Evolutionary conservation across 75 land plant genomes (phyloP).

Genomic region (Adiantum capillusveneris): DNA sequence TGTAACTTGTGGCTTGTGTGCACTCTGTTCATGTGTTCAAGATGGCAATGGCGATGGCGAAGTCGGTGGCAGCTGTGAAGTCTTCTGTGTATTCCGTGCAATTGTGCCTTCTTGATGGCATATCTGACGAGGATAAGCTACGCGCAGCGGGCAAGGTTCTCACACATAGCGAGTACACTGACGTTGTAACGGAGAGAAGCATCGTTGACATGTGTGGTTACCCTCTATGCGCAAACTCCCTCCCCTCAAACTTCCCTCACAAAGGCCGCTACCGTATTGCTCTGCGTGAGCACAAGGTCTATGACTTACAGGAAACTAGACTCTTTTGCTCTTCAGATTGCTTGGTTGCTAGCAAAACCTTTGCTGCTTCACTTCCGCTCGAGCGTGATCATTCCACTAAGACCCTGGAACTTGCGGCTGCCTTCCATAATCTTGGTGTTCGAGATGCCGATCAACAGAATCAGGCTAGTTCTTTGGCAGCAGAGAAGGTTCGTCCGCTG

Average conservation of each 20-base stretch:
- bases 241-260: slow-evolving; percentile 21
- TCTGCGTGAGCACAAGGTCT: slow-evolving; percentile 78
- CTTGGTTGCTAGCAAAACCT: slow-evolving; percentile 50
- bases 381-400: slow-evolving; percentile 27
- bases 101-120: slow-evolving; percentile 42
- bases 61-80: slow-evolving; percentile 16
- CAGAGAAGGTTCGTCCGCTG: too few relatives aligned
- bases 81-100: slow-evolving; percentile 59
- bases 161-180: slow-evolving; percentile 58
- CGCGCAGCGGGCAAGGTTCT: slow-evolving; percentile 48
- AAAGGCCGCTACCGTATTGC: slow-evolving; percentile 76
- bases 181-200: slow-evolving; percentile 65
- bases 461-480: too few relatives aligned
- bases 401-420: slow-evolving; percentile 2
- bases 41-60: background rate
- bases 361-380: slow-evolving; percentile 26
- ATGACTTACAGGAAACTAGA: slow-evolving; percentile 67
- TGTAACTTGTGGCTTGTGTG: too few relatives aligned
- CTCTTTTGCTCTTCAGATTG: slow-evolving; percentile 62
- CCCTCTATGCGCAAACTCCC: slow-evolving; percentile 48
- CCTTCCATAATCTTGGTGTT: slow-evolving; percentile 1
- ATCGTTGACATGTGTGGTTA: slow-evolving; percentile 64
- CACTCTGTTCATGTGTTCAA: too few relatives aligned
- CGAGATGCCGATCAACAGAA: too few relatives aligned
- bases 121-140: slow-evolving; percentile 38